A percentile compares a stretch with the other conserved stretches of the same genome.
Evolutionary conservation across 805 yeast species (phyloP).

Genomic region (Yarrowia keelungensis): DNA sequence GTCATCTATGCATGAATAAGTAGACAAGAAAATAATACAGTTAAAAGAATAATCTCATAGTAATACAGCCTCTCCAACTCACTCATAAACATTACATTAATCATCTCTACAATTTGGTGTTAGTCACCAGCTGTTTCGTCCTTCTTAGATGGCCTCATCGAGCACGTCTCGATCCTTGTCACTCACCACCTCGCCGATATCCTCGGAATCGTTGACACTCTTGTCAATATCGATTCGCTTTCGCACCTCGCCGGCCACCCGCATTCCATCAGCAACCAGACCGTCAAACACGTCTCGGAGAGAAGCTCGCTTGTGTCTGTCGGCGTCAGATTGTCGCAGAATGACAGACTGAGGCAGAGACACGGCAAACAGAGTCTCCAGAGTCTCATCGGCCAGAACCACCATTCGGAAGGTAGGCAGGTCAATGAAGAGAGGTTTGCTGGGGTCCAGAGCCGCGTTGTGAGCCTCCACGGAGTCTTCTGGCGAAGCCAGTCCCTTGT

Average conservation of each 20-base stretch:
- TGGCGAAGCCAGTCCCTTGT: not conserved
- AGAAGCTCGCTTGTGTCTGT: conserved; percentile 24
- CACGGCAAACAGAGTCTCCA: conserved; percentile 79
- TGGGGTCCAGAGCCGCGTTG: conserved; percentile 84
- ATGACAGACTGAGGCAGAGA: conserved; percentile 70
- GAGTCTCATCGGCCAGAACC: conserved; percentile 88
- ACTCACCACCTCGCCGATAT: conserved; percentile 30
- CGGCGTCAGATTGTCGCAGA: conserved; percentile 42
- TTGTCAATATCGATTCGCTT: conserved; percentile 73
- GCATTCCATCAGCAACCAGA: conserved; percentile 86
- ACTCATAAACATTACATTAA: conserved; percentile 14
- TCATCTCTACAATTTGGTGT: conserved; percentile 1
- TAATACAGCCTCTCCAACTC: too few species aligned
- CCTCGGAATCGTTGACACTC: conserved; percentile 42
- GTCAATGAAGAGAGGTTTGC: conserved; percentile 73
- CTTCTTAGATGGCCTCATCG: conserved; percentile 20
- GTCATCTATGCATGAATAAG: not conserved
- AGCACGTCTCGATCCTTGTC: conserved; percentile 37
- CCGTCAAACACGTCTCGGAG: conserved; percentile 90
- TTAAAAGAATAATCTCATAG: too few species aligned
- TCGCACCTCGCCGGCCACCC: conserved; percentile 88
- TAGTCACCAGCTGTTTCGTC: too few species aligned
- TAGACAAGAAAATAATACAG: too few species aligned
- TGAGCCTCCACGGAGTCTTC: conserved; percentile 45
- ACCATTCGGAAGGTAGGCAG: conserved; percentile 95